phyloP scores from a whole-genome alignment of 495 filamentous ascomycete genomes.

The Penicillium waksmanii region DNA sequence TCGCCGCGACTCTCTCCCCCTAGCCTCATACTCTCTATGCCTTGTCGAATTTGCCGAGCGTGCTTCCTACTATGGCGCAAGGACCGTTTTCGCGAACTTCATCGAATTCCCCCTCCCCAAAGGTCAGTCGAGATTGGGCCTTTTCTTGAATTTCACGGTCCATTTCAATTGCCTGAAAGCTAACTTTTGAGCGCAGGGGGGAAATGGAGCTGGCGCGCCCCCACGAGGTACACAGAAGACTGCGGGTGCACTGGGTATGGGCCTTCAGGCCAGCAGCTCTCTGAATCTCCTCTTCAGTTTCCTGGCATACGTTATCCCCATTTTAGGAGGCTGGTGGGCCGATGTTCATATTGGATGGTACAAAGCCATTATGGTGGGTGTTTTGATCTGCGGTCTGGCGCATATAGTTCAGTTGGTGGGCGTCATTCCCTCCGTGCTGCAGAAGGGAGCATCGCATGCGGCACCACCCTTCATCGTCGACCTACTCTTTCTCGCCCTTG shows the following conservation, averaged over 20 bases:
- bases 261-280: slow-evolving; percentile 61
- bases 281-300: slow-evolving; percentile 63
- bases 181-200: slow-evolving; percentile 35
- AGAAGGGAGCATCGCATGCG: slow-evolving; percentile 47
- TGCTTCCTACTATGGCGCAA: slow-evolving; percentile 60
- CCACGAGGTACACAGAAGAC: slow-evolving; percentile 55
- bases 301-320: slow-evolving; percentile 60
- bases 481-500: slow-evolving; percentile 44
- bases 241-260: slow-evolving; percentile 61
- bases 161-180: background rate
- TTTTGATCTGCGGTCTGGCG: slow-evolving; percentile 65
- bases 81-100: slow-evolving; percentile 64
- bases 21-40: slow-evolving; percentile 56
- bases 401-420: slow-evolving; percentile 65
- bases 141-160: background rate
- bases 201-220: slow-evolving; percentile 66
- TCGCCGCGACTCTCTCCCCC: slow-evolving; percentile 56
- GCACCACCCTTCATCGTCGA: slow-evolving; percentile 64
- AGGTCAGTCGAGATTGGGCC: slow-evolving; percentile 22
- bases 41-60: slow-evolving; percentile 63
- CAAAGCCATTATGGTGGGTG: slow-evolving; percentile 60
- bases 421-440: slow-evolving; percentile 63
- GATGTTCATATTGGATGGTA: slow-evolving; percentile 60
- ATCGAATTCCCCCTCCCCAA: slow-evolving; percentile 56
- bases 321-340: slow-evolving; percentile 62